Evolutionary conservation across 2,329 filamentous ascomycete genomes (phyloP).

Genomic region (Aureobasidium sp.): DNA sequence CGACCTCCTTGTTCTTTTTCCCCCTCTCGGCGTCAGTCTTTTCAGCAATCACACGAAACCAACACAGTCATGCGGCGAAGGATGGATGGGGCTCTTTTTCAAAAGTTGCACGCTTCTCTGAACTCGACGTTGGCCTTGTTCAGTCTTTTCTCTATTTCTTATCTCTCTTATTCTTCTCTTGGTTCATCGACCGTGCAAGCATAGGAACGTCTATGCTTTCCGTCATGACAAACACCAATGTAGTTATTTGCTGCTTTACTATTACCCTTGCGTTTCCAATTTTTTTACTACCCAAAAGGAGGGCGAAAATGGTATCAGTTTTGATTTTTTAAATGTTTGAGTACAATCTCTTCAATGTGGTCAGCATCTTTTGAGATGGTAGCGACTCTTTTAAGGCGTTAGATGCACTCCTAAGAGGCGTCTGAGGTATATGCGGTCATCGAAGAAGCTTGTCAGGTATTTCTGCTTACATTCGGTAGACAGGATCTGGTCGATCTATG

Average conservation of each 20-base stretch:
- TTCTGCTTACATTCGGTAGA: not conserved
- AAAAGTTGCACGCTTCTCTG: conserved; percentile 15
- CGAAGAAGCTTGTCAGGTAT: not conserved
- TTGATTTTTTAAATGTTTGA: conserved; percentile 3
- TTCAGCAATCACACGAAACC: conserved; percentile 11
- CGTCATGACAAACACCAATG: not conserved
- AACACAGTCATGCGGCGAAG: conserved; percentile 15
- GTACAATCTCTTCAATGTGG: not conserved
- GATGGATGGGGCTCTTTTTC: conserved; percentile 10
- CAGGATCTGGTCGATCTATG: not conserved
- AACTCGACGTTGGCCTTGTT: conserved; percentile 5
- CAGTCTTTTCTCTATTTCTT: conserved; percentile 11
- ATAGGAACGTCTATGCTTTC: conserved; percentile 5
- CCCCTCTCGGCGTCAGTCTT: conserved; percentile 15
- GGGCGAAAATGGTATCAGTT: conserved; percentile 12
- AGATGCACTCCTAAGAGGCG: not conserved
- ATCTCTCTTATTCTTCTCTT: conserved; percentile 2
- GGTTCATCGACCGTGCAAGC: not conserved
- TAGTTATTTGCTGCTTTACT: conserved; percentile 13
- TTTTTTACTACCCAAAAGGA: conserved; percentile 12
- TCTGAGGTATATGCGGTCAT: not conserved
- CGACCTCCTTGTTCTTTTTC: conserved; percentile 16
- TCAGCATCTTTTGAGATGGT: not conserved
- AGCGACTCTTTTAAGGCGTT: not conserved
- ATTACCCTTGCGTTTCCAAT: conserved; percentile 10